Conservation (phyloP, 306 rosid species). For the apple (Malus domestica) region DNA sequence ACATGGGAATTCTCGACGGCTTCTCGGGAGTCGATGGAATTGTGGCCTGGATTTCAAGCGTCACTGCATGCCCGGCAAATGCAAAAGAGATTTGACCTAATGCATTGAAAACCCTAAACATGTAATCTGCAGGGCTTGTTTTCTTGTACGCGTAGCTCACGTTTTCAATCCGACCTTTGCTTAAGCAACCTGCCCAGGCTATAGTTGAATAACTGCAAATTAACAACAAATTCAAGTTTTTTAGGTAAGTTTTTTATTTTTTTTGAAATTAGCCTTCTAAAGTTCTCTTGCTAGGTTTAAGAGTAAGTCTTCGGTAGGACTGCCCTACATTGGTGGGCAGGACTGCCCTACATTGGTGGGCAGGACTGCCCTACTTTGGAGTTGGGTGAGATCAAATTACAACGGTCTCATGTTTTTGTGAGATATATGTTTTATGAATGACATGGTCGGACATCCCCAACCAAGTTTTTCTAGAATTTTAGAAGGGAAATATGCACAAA, state of each 20-base stretch:
- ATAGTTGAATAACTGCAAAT: slow-evolving; percentile 81
- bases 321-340: too few relatives aligned
- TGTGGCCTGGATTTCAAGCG: slow-evolving; percentile 90
- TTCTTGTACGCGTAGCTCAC: slow-evolving; percentile 74
- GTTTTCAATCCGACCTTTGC: slow-evolving; percentile 45
- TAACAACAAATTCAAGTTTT: not conserved
- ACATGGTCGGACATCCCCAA: too few relatives aligned
- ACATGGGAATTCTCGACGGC: slow-evolving; percentile 78
- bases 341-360: too few relatives aligned
- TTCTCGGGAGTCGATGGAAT: slow-evolving; percentile 82
- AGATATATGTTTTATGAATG: too few relatives aligned
- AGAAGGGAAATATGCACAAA: too few relatives aligned
- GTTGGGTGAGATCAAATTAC: too few relatives aligned
- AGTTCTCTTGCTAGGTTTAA: not conserved
- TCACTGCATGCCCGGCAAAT: slow-evolving; percentile 93
- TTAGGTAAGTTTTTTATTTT: not conserved
- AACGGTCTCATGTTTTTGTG: too few relatives aligned
- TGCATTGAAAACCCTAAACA: slow-evolving; percentile 75
- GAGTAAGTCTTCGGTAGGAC: not conserved
- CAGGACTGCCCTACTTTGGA: too few relatives aligned
- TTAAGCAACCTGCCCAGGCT: slow-evolving; percentile 78
- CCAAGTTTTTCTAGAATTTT: too few relatives aligned
- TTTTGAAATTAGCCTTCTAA: not conserved
- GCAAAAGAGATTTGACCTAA: slow-evolving; percentile 85
- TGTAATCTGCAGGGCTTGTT: slow-evolving; percentile 44